Evolutionary conservation across 2,329 filamentous ascomycete genomes (phyloP).

Genomic region (Curvularia spicifera): DNA sequence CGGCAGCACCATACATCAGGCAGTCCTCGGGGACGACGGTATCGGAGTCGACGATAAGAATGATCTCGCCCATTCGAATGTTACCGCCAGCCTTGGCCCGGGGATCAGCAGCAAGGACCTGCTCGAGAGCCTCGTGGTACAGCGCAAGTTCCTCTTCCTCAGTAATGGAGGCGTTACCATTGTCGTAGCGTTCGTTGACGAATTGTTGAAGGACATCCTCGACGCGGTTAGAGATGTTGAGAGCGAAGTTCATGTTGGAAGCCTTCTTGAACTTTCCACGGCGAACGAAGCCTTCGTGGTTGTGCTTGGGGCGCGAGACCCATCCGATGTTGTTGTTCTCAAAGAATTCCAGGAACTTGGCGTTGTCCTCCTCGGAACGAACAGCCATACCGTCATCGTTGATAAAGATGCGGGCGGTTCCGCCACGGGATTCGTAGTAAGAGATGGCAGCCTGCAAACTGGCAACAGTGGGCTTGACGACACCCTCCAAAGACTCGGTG

Average conservation of each 20-base stretch:
- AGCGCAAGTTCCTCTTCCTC: constrained; percentile 44
- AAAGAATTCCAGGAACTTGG: constrained; percentile 53
- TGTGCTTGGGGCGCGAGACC: constrained; percentile 55
- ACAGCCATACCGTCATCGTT: constrained; percentile 72
- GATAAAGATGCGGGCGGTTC: constrained; percentile 70
- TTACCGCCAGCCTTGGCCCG: constrained; percentile 79
- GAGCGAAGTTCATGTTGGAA: constrained; percentile 75
- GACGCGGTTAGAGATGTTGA: constrained; percentile 66
- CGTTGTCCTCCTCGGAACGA: constrained; percentile 55
- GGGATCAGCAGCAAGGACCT: constrained; percentile 71
- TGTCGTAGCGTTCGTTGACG: constrained; percentile 33
- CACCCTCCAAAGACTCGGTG: constrained; percentile 76
- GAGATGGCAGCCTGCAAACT: constrained; percentile 71
- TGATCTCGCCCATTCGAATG: constrained; percentile 82
- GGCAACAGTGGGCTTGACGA: constrained; percentile 76
- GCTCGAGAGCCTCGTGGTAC: constrained; percentile 55
- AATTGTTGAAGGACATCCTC: constrained; percentile 67
- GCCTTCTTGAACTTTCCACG: constrained; percentile 51
- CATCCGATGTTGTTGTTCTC: constrained; percentile 57
- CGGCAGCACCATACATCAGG: constrained; percentile 76
- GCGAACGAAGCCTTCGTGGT: constrained; percentile 35
- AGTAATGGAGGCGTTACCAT: constrained; percentile 32
- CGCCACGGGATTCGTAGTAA: constrained; percentile 60
- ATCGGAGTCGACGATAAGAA: constrained; percentile 61
- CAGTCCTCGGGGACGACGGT: constrained; percentile 66